Evolutionary conservation across 768 basidiomycete species (phyloP).

Genomic region (Russula sp.): DNA sequence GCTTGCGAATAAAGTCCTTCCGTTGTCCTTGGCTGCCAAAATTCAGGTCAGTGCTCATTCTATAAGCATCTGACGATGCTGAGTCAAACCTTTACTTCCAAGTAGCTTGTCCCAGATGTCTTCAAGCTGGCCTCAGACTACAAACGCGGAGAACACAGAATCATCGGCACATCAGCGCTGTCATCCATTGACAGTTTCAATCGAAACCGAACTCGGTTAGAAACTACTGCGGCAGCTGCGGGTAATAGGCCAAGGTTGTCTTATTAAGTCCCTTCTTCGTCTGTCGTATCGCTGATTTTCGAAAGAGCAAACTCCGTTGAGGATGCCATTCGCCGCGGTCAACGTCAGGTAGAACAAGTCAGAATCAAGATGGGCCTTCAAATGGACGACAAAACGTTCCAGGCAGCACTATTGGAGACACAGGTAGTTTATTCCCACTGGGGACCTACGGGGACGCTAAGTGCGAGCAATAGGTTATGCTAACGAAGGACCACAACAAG

Average conservation of each 20-base stretch:
- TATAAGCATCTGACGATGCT: background rate
- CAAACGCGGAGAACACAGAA: constrained; percentile 68
- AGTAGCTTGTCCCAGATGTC: constrained; percentile 75
- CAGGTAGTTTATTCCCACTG: constrained; percentile 49
- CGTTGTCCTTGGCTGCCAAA: constrained; percentile 73
- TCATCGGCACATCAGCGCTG: constrained; percentile 79
- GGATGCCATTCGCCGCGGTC: constrained; percentile 82
- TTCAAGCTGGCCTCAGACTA: constrained; percentile 86
- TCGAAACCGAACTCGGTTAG: constrained; percentile 74
- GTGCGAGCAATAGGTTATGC: constrained; percentile 59
- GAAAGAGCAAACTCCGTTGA: constrained; percentile 75
- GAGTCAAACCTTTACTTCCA: constrained; percentile 7
- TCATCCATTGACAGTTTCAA: constrained; percentile 91
- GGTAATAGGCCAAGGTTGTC: constrained; percentile 62
- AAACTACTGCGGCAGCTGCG: constrained; percentile 43
- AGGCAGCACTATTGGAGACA: constrained; percentile 77
- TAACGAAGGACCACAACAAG: constrained; percentile 82
- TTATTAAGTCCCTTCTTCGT: background rate
- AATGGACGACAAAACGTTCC: constrained; percentile 94
- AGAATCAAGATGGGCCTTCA: constrained; percentile 89
- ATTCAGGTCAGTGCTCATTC: constrained; percentile 59
- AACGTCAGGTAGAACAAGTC: constrained; percentile 85
- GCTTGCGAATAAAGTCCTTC: constrained; percentile 83
- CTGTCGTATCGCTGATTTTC: background rate
- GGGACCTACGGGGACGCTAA: background rate